Evolutionary conservation across 345 rosid genomes (phyloP).

Genomic region (Salix dunnii): DNA sequence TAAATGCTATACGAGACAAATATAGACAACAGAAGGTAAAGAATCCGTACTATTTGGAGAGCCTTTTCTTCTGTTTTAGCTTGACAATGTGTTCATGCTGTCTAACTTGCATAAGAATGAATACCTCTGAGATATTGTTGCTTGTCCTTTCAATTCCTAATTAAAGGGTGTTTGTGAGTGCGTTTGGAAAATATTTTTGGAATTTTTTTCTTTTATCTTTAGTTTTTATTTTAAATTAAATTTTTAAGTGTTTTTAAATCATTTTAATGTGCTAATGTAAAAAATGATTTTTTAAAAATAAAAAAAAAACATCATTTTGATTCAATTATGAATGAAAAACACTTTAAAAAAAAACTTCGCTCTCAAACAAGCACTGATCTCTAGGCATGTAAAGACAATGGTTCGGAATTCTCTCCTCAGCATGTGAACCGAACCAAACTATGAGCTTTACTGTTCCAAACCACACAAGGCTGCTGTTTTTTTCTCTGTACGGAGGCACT

Average conservation of each 20-base stretch:
- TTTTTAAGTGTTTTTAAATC: no score
- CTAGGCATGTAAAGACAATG: no score
- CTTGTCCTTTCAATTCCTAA: neutral
- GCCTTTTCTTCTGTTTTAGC: neutral
- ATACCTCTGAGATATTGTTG: neutral
- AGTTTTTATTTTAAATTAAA: no score
- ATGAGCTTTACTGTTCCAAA: neutral
- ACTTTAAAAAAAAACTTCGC: accelerated
- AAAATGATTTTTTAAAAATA: accelerated
- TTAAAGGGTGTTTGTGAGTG: no score
- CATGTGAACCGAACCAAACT: neutral
- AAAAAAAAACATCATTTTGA: no score
- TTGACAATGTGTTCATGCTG: neutral
- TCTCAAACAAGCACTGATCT: no score
- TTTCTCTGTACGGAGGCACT: no score
- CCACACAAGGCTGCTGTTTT: no score
- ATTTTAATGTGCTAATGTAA: no score
- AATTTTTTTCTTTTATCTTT: no score
- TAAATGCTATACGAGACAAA: slow-evolving; percentile 67
- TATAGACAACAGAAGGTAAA: slow-evolving; percentile 73
- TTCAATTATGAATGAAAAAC: no score
- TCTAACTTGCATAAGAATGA: neutral
- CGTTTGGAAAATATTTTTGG: accelerated
- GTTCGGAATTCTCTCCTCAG: neutral
- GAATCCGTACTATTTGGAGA: neutral